phyloP scores from a whole-genome alignment of 805 yeast genomes.

The Myxozyma melibiosi region DNA sequence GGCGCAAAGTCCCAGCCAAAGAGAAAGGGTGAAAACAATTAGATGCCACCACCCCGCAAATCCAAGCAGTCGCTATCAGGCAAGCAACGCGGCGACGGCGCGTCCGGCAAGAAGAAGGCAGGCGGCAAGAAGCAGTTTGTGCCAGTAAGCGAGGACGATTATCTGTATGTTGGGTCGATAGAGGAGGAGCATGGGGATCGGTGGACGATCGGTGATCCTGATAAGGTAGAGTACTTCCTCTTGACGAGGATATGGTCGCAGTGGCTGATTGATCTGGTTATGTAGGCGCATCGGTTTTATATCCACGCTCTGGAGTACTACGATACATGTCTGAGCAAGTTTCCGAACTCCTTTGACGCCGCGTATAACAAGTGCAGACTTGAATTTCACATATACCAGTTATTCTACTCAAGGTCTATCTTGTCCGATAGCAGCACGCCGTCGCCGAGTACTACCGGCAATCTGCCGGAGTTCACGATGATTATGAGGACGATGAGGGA shows the following conservation, averaged over 20 bases:
- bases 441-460: neutral
- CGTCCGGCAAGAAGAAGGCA: neutral
- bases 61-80: constrained; percentile 4
- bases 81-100: constrained; percentile 3
- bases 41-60: constrained; percentile 20
- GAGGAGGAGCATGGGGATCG: constrained; percentile 35
- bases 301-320: constrained; percentile 23
- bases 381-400: constrained; percentile 29
- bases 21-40: neutral
- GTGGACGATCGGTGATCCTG: constrained; percentile 30
- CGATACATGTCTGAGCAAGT: constrained; percentile 17
- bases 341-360: constrained; percentile 27
- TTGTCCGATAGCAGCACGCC: constrained; percentile 1
- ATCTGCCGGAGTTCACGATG: neutral
- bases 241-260: neutral
- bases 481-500: constrained; percentile 9
- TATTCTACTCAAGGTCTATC: constrained; percentile 14
- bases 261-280: neutral
- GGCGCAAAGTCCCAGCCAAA: too few species aligned
- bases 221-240: constrained; percentile 17
- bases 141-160: constrained; percentile 30
- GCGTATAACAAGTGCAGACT: constrained; percentile 30
- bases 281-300: constrained; percentile 30
- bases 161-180: constrained; percentile 25
- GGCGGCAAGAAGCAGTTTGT: constrained; percentile 8